These are phyloP conservation scores for Piper longum DNA, from an alignment of 164 flowering plant species.

Conservation along the genomic window DNA sequence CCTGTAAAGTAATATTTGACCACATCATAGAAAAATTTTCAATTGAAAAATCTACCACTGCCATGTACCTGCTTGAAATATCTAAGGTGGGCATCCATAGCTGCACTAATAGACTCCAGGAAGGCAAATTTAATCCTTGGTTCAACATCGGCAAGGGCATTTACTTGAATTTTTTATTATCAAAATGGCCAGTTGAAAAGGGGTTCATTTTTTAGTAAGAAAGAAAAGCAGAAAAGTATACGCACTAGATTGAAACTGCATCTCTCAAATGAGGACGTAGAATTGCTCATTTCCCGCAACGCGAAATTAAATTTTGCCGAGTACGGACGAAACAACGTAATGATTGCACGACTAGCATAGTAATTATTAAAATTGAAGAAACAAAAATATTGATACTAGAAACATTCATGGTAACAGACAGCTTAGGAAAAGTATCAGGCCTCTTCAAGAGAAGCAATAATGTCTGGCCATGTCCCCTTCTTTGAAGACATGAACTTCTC, in stretches of 20 bases:
- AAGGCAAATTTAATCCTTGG: conserved; percentile 83
- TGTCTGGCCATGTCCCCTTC: conserved; percentile 66
- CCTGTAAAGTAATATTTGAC: conserved; percentile 22
- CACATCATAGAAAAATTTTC: neutral
- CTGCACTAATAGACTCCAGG: conserved; percentile 82
- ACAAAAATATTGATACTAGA: neutral
- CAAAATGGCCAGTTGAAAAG: conserved; percentile 12
- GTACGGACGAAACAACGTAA: no score
- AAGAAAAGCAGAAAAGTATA: conserved; percentile 6
- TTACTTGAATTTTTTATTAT: conserved; percentile 65
- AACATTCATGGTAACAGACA: neutral
- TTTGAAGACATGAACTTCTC: conserved; percentile 74
- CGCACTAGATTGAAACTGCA: conserved; percentile 93
- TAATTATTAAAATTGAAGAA: neutral
- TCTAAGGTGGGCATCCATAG: conserved; percentile 92
- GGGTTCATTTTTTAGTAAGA: neutral
- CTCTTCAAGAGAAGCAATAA: conserved; percentile 83
- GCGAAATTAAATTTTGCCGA: neutral
- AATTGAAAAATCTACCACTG: no score
- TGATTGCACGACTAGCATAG: neutral
- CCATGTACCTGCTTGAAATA: conserved; percentile 67
- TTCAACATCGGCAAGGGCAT: conserved; percentile 63
- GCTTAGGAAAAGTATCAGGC: conserved; percentile 19
- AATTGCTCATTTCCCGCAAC: conserved; percentile 75
- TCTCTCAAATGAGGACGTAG: conserved; percentile 86